phyloP scores from a whole-genome alignment of 2,329 filamentous ascomycete genomes.

The Scytalidium sp. region DNA sequence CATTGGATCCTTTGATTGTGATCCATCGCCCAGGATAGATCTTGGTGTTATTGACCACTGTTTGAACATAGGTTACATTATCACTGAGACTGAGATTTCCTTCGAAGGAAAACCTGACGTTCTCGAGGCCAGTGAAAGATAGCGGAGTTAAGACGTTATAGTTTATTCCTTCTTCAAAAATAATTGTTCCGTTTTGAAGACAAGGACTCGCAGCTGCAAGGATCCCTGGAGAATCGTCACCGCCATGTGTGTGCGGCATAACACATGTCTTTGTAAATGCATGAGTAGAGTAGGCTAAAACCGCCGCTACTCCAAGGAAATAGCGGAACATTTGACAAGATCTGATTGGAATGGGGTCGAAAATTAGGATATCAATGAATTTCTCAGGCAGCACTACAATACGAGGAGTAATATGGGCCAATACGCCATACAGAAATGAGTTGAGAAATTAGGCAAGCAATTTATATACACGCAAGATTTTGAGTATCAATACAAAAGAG shows the following conservation, averaged over 20 bases:
- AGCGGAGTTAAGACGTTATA: constrained; percentile 20
- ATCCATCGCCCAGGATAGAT: constrained; percentile 21
- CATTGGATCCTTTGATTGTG: constrained; percentile 16
- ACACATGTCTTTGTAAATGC: not conserved
- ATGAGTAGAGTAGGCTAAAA: not conserved
- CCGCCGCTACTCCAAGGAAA: not conserved
- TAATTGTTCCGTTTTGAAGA: constrained; percentile 10
- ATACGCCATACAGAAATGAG: too few species aligned
- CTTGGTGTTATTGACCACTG: constrained; percentile 13
- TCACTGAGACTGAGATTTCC: constrained; percentile 16
- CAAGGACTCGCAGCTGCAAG: constrained; percentile 10
- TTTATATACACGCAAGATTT: too few species aligned
- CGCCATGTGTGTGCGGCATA: not conserved
- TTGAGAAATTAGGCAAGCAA: too few species aligned
- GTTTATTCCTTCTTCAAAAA: constrained; percentile 12
- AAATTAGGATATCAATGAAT: too few species aligned
- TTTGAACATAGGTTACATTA: constrained; percentile 16
- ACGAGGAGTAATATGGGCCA: too few species aligned
- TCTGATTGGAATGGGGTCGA: too few species aligned
- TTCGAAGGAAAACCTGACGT: constrained; percentile 17
- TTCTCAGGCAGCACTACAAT: too few species aligned
- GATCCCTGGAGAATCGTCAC: constrained; percentile 3
- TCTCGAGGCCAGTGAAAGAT: constrained; percentile 11
- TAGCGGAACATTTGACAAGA: too few species aligned
- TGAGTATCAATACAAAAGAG: too few species aligned